phyloP scores from a whole-genome alignment of 2,329 filamentous ascomycete genomes.

The Penicillium psychrosexuale region DNA sequence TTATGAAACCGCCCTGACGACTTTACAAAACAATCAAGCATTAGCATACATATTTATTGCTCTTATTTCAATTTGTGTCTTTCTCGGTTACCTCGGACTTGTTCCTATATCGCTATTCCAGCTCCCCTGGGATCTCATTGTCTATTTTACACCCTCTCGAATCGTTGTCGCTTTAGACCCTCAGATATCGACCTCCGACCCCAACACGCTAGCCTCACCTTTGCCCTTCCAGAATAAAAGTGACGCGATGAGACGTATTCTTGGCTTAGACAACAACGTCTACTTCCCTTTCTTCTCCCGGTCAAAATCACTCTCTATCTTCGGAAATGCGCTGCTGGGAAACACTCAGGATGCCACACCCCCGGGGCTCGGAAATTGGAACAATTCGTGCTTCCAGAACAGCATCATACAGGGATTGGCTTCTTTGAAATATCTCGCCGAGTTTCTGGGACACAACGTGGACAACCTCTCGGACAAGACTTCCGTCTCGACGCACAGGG shows the following conservation, averaged over 20 bases:
- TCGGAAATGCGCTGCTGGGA: conserved; percentile 48
- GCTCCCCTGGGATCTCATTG: conserved; percentile 38
- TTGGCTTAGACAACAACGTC: conserved; percentile 59
- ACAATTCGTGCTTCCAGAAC: conserved; percentile 98
- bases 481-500: conserved; percentile 48
- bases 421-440: conserved; percentile 66
- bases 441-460: conserved; percentile 57
- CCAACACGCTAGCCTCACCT: conserved; percentile 42
- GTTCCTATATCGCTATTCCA: conserved; percentile 30
- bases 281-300: conserved; percentile 58
- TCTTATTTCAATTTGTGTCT: conserved; percentile 28
- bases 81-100: conserved; percentile 32
- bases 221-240: conserved; percentile 56
- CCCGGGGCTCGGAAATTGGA: conserved; percentile 77
- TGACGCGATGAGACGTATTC: conserved; percentile 60
- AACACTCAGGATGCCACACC: conserved; percentile 34
- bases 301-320: conserved; percentile 53
- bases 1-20: conserved; percentile 33
- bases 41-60: conserved; percentile 31
- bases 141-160: conserved; percentile 41
- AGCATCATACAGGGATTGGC: conserved; percentile 85
- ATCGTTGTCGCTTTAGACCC: conserved; percentile 50
- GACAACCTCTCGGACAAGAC: conserved; percentile 36
- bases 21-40: conserved; percentile 27
- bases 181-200: conserved; percentile 44